Percentiles rank a stretch among this genome's conserved stretches.
Conservation (phyloP, 2,329 filamentous ascomycete species). For the Immersiporthe knoxdaviesiana region DNA sequence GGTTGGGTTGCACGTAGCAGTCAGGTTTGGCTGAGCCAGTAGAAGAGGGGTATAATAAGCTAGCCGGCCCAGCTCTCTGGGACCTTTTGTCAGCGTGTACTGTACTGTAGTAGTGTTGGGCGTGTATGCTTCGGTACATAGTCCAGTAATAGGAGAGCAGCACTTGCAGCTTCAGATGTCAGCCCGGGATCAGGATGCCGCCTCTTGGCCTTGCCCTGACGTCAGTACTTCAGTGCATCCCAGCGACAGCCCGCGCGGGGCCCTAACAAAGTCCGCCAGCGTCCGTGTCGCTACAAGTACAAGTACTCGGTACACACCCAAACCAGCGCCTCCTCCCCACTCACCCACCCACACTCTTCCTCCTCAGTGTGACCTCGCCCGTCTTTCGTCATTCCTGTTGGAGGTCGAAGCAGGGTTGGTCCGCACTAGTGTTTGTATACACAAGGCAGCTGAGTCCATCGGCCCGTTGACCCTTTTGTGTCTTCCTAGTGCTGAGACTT, state of each 20-base stretch:
- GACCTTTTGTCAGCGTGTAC: constrained; percentile 9
- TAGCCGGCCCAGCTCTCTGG: not conserved
- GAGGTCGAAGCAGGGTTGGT: no score
- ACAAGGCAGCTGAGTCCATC: not conserved
- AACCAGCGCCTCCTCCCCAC: no score
- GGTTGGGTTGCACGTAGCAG: no score
- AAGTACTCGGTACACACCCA: no score
- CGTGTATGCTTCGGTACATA: no score
- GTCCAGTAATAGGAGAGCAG: no score
- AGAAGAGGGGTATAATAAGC: not conserved
- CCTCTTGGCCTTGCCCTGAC: constrained; percentile 11
- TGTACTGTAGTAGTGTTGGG: no score
- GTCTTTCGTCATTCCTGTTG: not conserved
- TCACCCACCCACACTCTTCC: no score
- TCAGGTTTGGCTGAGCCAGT: not conserved
- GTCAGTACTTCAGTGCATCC: constrained; percentile 13
- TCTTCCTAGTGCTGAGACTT: not conserved
- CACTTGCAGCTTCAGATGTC: not conserved
- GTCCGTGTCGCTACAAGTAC: no score
- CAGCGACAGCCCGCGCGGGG: not conserved
- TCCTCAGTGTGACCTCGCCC: not conserved
- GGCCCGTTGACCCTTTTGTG: not conserved
- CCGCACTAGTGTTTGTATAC: not conserved
- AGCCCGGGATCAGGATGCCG: constrained; percentile 8
- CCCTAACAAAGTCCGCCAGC: not conserved